Conservation (phyloP, 228 moss, liverwort and hornwort genomes). For the Sphagnum fallax region DNA sequence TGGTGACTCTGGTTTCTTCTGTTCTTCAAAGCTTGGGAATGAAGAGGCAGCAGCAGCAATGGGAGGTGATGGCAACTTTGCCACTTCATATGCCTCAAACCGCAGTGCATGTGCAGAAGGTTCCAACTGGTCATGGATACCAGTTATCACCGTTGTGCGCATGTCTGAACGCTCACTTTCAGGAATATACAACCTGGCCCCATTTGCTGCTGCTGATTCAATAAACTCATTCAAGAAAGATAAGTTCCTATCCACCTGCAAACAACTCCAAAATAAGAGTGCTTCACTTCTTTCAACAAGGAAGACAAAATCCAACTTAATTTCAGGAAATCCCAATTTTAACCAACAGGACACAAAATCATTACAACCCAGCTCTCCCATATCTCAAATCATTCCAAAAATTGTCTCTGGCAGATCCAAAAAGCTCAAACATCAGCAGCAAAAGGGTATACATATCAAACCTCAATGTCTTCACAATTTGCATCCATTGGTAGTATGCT, state of each 20-base stretch:
- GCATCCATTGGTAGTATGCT: slow-evolving; percentile 46
- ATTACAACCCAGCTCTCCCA: background rate
- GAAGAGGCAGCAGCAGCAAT: slow-evolving; percentile 13
- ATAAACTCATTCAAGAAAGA: slow-evolving; percentile 67
- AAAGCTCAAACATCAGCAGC: background rate
- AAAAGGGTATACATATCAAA: slow-evolving; percentile 1
- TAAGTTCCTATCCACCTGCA: slow-evolving; percentile 66
- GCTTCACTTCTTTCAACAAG: too few species aligned
- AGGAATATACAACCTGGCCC: slow-evolving; percentile 61
- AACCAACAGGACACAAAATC: too few species aligned
- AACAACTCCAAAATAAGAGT: too few species aligned
- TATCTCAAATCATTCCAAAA: background rate
- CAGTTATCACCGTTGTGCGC: slow-evolving; percentile 16
- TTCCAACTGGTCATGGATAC: slow-evolving; percentile 25
- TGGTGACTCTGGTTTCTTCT: slow-evolving; percentile 23
- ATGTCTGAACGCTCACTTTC: slow-evolving; percentile 58
- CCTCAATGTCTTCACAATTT: slow-evolving; percentile 61
- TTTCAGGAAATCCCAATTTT: too few species aligned
- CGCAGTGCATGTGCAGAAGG: slow-evolving; percentile 43
- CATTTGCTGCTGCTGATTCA: slow-evolving; percentile 61
- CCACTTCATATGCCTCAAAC: slow-evolving; percentile 86
- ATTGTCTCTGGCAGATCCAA: background rate
- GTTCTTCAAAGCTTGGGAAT: slow-evolving; percentile 46
- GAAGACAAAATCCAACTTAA: too few species aligned
- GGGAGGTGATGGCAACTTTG: slow-evolving; percentile 28